A percentile compares a stretch with the other conserved stretches of the same genome.
These are phyloP conservation scores for Penicillium sp. DNA, from an alignment of 2,329 filamentous ascomycete genomes.

Conservation along the genomic window DNA sequence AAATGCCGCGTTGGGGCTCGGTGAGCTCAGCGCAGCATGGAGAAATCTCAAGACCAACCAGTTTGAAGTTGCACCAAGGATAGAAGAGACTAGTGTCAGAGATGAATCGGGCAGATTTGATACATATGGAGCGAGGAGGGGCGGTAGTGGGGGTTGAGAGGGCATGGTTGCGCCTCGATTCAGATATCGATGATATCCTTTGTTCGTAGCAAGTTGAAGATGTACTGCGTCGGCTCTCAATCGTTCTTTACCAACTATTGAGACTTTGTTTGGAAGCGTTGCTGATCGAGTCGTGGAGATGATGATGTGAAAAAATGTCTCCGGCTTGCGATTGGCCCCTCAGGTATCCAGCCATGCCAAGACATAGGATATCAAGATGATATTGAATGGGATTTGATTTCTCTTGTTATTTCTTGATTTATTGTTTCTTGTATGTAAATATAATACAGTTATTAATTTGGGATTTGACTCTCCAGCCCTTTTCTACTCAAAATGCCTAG, in stretches of 20 bases:
- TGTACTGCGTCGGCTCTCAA: background rate
- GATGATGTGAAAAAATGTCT: constrained; percentile 26
- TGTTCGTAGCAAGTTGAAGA: background rate
- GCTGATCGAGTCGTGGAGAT: constrained; percentile 9
- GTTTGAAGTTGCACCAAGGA: constrained; percentile 50
- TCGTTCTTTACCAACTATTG: background rate
- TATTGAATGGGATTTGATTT: background rate
- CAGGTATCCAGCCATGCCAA: constrained; percentile 21
- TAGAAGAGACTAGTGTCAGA: constrained; percentile 44
- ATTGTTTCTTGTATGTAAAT: background rate
- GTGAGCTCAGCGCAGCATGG: constrained; percentile 44
- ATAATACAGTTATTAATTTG: fast-evolving
- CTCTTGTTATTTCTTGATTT: background rate
- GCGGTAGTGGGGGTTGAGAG: constrained; percentile 40
- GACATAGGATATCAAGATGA: constrained; percentile 8
- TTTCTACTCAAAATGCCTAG: background rate
- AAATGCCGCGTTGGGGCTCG: constrained; percentile 16
- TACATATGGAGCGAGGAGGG: constrained; percentile 39
- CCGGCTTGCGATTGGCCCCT: constrained; percentile 25
- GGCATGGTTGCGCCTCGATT: constrained; percentile 31
- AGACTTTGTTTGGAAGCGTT: constrained; percentile 6
- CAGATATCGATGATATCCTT: background rate
- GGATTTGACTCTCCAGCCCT: background rate
- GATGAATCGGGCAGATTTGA: constrained; percentile 36
- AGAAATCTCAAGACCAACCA: constrained; percentile 57